Evolutionary conservation across 2,329 filamentous ascomycete species (phyloP), one percentile per base, ranked within the genome.

Genomic region (Cercospora beticola): DNA sequence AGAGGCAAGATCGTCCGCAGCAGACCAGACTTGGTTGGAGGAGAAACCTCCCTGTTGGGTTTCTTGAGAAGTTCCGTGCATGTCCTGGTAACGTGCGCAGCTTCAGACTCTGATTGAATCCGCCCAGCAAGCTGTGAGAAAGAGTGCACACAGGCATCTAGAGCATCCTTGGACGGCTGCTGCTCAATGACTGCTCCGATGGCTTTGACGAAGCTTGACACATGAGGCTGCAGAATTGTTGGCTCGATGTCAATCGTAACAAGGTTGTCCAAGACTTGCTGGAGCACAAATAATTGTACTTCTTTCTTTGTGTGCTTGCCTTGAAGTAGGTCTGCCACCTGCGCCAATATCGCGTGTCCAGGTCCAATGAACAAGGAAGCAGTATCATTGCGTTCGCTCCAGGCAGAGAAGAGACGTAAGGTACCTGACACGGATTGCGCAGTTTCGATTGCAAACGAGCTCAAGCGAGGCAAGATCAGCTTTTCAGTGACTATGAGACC

Each of bases 381-480:
- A 0, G 89, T 90, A 69, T 84, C 86, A 0, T 88, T 84, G 23
- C 90, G 85, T 67, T 86, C 86, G 3, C 92, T 90, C 92, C 94
- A 97, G 1, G 91, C 91, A 3, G 88, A 89, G 71, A 99, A 88
- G 5, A 99, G 83, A 70, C 90, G 89, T 70, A 97, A 86, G 49
- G 93, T 86, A 16, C 90, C 92, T 2, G 95, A 98, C 7, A 97
- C 85, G 14, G 93, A 92, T 77, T 99, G 94, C 0, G 93, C 91
- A 54, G 92, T 97, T 81, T 99, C 95, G 5, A 87, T 84, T 0
- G 93, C 88, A 64, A 99, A 87, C 67, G 91, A 92, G 2, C 90
- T 86, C 18, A 98, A 83, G 72, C 93, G 87, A 18, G 92, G 92
- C 62, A 87, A 88, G 57, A 99, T 85, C 28, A 96, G 82, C 76